Percentiles rank a stretch among this genome's conserved stretches.
Evolutionary conservation across 1,284 basidiomycete species (phyloP).

Genomic region (Sphaerobolus stellatus): DNA sequence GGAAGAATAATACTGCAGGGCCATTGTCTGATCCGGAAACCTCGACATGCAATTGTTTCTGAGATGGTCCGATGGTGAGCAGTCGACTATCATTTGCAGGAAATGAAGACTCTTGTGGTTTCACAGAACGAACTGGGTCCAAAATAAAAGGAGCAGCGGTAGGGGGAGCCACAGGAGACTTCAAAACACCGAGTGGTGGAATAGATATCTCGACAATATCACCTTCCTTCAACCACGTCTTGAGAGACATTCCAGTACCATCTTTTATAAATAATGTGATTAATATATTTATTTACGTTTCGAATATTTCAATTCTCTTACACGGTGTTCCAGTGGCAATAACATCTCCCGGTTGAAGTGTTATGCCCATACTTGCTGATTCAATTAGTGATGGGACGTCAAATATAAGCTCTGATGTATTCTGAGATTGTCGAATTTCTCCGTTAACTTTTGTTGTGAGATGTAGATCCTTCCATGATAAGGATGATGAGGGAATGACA

Average conservation of each 20-base stretch:
- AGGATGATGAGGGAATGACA: slow-evolving; percentile 9
- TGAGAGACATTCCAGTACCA: slow-evolving; percentile 28
- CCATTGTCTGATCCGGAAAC: slow-evolving; percentile 13
- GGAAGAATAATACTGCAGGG: slow-evolving; percentile 20
- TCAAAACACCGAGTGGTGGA: slow-evolving; percentile 1
- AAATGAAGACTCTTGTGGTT: no score
- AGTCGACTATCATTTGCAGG: no score
- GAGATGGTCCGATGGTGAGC: background rate
- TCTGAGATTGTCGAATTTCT: slow-evolving; percentile 27
- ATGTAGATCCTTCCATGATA: slow-evolving; percentile 15
- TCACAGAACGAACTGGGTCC: no score
- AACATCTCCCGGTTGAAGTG: slow-evolving; percentile 32
- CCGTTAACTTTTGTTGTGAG: slow-evolving; percentile 33
- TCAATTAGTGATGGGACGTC: slow-evolving; percentile 34
- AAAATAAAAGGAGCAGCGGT: no score
- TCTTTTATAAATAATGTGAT: slow-evolving; percentile 8
- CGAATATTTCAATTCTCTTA: background rate
- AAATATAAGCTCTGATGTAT: slow-evolving; percentile 32
- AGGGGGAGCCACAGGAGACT: slow-evolving; percentile 5
- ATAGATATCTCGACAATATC: slow-evolving; percentile 28
- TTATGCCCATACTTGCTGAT: slow-evolving; percentile 30
- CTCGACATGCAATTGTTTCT: background rate
- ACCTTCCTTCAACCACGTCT: slow-evolving; percentile 28
- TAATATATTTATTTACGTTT: background rate
- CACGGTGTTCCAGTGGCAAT: slow-evolving; percentile 30